These are phyloP conservation scores for Grosmannia huntii DNA, from an alignment of 2,329 filamentous ascomycete genomes.

Conservation along the genomic window DNA sequence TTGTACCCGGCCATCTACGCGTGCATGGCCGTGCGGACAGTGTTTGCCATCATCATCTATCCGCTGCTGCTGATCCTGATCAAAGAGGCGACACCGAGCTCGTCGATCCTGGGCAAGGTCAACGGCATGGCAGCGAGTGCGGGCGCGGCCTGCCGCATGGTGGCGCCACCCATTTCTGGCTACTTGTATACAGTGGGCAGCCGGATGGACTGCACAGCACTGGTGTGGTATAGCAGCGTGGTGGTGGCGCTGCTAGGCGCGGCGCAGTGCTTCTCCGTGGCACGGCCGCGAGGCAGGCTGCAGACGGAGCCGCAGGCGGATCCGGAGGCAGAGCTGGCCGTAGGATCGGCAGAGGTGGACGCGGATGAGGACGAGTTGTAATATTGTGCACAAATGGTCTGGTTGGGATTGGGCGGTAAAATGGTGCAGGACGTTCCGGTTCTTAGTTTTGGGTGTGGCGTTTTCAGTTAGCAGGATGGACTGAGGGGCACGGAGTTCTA, in stretches of 20 bases:
- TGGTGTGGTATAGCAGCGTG: conserved; percentile 52
- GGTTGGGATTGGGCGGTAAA: no score
- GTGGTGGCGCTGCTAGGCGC: conserved; percentile 43
- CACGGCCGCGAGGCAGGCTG: conserved; percentile 15
- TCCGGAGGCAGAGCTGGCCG: no score
- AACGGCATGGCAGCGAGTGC: conserved; percentile 55
- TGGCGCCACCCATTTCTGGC: conserved; percentile 52
- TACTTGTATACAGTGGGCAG: conserved; percentile 50
- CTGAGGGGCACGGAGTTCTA: no score
- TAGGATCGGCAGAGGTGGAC: no score
- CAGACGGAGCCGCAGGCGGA: background rate
- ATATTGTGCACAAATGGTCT: no score
- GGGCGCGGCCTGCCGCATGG: conserved; percentile 53
- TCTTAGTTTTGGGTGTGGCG: no score
- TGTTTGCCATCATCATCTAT: conserved; percentile 51
- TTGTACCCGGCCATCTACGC: conserved; percentile 46
- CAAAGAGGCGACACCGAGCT: conserved; percentile 50
- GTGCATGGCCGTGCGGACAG: conserved; percentile 43
- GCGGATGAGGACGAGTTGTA: no score
- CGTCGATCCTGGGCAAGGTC: conserved; percentile 46
- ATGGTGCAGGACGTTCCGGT: no score
- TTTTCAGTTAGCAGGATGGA: no score
- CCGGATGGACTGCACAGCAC: conserved; percentile 42
- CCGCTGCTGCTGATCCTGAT: conserved; percentile 54
- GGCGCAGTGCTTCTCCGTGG: conserved; percentile 46